Evolutionary conservation across 208 protist genomes (phyloP), one percentile per base, ranked within the genome.

Genomic region (Giardia duodenalis): DNA sequence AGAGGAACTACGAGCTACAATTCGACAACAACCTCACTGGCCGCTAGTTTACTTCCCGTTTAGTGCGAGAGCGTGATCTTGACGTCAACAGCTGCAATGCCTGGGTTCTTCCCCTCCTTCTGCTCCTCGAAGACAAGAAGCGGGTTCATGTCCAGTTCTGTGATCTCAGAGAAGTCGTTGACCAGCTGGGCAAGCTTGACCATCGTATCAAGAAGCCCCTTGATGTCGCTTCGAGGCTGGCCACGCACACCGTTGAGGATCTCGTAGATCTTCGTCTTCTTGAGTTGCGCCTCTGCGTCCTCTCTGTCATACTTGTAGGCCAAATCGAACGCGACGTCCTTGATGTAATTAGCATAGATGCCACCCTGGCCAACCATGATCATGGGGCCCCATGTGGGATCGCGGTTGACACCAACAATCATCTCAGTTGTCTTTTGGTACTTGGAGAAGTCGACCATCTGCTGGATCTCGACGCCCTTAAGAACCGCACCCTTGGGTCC

Each of bases 121-220:
- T 44, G 10, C 10, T 93, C 93, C 47, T 44, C n/a, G 47, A 92
- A 94, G 43, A 87, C 47, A 44, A 94, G 43, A 0, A 94, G 47
- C 44, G 94, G 94, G 87, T 94, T 94, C 88, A 94, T 94, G 87
- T 94, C 94, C 0, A 94, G 1, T 67, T 94, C 94, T 0, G 3
- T 10, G 45, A 94, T 94, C 67, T 93, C 87, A n/a, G 93, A 92
- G 57, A 92, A 92, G 46, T 94, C 76, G 30, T 46, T 86, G 44
- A 94, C 67, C 0, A 94, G 67, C 19, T 93, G 87, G 22, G 93
- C 86, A 46, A 94, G 89, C 45, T 86, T 43, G 47, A 93, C 47
- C 1, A 94, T 22, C 43, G 94, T 76, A 0, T 92, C 47, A 45
- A 88, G 47, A 67, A 94, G 47, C 43, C 22, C 67, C n/a, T 94